Base-by-base conservation (phyloP, 176 grass and related monocot genomes). In the Paspalum notatum region DNA sequence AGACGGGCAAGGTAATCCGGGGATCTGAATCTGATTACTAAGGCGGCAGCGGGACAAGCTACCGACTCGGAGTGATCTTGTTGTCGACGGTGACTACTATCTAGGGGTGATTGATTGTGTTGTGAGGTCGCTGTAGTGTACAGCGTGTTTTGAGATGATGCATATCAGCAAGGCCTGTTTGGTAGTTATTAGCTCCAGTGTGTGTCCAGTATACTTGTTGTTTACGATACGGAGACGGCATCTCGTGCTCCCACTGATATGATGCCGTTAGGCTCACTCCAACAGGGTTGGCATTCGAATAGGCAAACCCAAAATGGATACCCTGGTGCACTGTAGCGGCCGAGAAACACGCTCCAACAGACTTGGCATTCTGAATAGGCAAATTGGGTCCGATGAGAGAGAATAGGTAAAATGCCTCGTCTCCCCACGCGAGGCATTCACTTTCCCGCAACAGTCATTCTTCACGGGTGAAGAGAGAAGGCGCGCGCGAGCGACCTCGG, bases 41-140 rank as follows among this genome's bases (percentile, higher is more conserved):
- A 12, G 56, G 40, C 25, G 60, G 61, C 47, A 82, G 17, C 47
- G 21, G 56, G 56, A 82, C 68, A 51, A 13, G n/a, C 56, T 62
- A 63, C 68, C 45, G 24, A 73, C 56, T 73, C 18, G 45, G 26
- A 26, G 13, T 52, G 32, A 72, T 25, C 57, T 25, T 82, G n/a
- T 43, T 42, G 51, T 25, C 56, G 44, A 25, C 20, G 46, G 20
- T 4, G 39, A 2, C 0, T 1, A 41, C n/a, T n/a, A n/a, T n/a
- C n/a, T n/a, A n/a, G n/a, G 52, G 39, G n/a, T 24, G 26, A 49
- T 18, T 8, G 67, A 70, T 49, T 1, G 59, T 59, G 13, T 37
- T 3, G 14, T 39, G 64, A 18, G n/a, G 53, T 41, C 12, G 57
- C 24, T 12, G 6, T 40, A 18, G 12, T 24, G 68, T 11, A 12